A percentile compares a stretch with the other conserved stretches of the same genome.
These are phyloP conservation scores for Cyathus striatus DNA, from an alignment of 768 basidiomycete genomes.

Conservation along the genomic window DNA sequence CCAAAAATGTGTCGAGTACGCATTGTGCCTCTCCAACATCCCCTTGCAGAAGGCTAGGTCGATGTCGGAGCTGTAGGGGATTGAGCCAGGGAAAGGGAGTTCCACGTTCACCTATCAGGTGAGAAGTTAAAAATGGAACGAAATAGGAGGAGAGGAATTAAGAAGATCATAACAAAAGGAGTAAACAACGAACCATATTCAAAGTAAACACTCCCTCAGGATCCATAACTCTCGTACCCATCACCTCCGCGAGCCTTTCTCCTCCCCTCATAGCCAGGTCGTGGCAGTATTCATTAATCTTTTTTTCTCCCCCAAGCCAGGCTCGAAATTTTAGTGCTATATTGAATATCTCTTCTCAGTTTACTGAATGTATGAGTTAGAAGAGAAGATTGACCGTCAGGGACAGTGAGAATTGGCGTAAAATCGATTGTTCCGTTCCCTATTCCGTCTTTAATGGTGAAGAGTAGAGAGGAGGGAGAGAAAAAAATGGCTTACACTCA, in stretches of 20 bases:
- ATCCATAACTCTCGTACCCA: constrained; percentile 66
- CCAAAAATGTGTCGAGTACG: constrained; percentile 25
- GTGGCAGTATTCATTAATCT: constrained; percentile 73
- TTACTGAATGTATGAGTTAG: neutral
- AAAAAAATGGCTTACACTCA: constrained; percentile 30
- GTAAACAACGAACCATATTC: too few species aligned
- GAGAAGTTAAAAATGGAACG: neutral
- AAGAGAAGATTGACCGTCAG: constrained; percentile 31
- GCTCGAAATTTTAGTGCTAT: constrained; percentile 76
- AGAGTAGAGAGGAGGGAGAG: neutral
- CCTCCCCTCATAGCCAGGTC: constrained; percentile 67
- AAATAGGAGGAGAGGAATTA: too few species aligned
- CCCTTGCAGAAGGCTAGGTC: constrained; percentile 18
- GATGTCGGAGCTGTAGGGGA: constrained; percentile 12
- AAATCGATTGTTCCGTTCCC: constrained; percentile 56
- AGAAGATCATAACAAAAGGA: too few species aligned
- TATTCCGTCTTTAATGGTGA: constrained; percentile 13
- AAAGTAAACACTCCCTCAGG: constrained; percentile 57
- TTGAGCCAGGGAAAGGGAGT: constrained; percentile 21
- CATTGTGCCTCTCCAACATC: constrained; percentile 21
- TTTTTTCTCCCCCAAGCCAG: constrained; percentile 76
- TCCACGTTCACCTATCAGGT: constrained; percentile 26
- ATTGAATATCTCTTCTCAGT: neutral
- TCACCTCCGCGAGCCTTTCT: constrained; percentile 50
- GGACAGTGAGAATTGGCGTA: constrained; percentile 42